Conservation (phyloP, 192 early-diverging fungal species). For the Thoreauomyces humboldtii region DNA sequence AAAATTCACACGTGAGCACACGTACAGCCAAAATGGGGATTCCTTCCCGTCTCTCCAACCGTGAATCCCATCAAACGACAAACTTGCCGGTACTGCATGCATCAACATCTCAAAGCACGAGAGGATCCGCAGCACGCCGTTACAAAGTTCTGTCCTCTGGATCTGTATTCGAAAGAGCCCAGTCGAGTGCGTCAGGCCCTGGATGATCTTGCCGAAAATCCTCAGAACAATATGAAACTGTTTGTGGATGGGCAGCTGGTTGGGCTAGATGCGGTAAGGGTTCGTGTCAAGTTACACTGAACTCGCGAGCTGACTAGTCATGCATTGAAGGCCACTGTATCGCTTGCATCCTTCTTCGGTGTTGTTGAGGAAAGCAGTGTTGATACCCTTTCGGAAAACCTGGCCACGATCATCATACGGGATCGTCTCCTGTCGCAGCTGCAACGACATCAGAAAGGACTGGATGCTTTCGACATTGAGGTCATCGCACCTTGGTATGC, state of each 20-base stretch:
- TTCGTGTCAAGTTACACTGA: too few relatives aligned
- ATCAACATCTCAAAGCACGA: constrained; percentile 56
- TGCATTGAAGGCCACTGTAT: neutral
- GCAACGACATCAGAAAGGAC: constrained; percentile 15
- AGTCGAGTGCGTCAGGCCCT: constrained; percentile 38
- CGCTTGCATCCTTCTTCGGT: neutral
- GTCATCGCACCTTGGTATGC: constrained; percentile 12
- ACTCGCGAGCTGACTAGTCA: too few relatives aligned
- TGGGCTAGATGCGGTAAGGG: constrained; percentile 3
- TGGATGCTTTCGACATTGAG: constrained; percentile 33
- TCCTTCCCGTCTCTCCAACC: constrained; percentile 48
- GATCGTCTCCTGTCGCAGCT: constrained; percentile 13
- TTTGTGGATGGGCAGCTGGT: constrained; percentile 42
- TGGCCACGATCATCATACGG: neutral
- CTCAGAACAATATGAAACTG: constrained; percentile 56
- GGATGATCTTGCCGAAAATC: constrained; percentile 33
- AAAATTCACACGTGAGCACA: too few relatives aligned
- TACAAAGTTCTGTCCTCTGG: constrained; percentile 66
- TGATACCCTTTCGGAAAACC: neutral
- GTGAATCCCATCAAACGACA: constrained; percentile 50
- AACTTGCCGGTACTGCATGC: constrained; percentile 77
- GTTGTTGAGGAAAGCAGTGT: neutral
- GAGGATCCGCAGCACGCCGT: constrained; percentile 15
- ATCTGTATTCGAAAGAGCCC: constrained; percentile 53
- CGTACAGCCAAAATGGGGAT: constrained; percentile 76